Evolutionary conservation across 2,329 filamentous ascomycete species (phyloP).

Genomic region (Phoma herbarum): DNA sequence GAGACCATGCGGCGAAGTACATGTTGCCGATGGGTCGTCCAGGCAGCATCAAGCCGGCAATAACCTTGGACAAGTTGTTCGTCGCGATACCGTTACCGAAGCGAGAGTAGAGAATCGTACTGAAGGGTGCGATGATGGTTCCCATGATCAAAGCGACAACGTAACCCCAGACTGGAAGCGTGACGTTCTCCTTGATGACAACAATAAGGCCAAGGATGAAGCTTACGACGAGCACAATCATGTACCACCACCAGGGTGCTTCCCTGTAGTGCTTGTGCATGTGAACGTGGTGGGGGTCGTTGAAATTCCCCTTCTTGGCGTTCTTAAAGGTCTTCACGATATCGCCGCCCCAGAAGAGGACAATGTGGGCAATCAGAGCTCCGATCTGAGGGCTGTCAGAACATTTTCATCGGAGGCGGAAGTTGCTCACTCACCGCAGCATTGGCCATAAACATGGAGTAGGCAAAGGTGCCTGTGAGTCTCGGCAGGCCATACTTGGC

Average conservation of each 20-base stretch:
- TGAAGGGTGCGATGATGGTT: slow-evolving; percentile 25
- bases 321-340: slow-evolving; percentile 23
- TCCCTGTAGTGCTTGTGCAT: slow-evolving; percentile 28
- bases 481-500: slow-evolving; percentile 24
- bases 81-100: slow-evolving; percentile 29
- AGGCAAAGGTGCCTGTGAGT: slow-evolving; percentile 25
- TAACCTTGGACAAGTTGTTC: slow-evolving; percentile 29
- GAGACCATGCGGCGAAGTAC: slow-evolving; percentile 29
- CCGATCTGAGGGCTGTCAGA: slow-evolving; percentile 20
- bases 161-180: slow-evolving; percentile 26
- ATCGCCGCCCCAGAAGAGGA: slow-evolving; percentile 28
- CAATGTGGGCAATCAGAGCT: slow-evolving; percentile 22
- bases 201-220: slow-evolving; percentile 27
- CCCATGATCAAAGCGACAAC: slow-evolving; percentile 21
- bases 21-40: slow-evolving; percentile 27
- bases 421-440: slow-evolving; percentile 17
- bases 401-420: neutral
- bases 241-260: slow-evolving; percentile 29
- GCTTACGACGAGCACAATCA: slow-evolving; percentile 21
- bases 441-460: slow-evolving; percentile 31
- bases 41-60: slow-evolving; percentile 25
- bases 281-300: slow-evolving; percentile 24
- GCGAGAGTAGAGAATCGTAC: slow-evolving; percentile 24
- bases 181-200: slow-evolving; percentile 27
- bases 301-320: slow-evolving; percentile 21